Evolutionary conservation across 768 basidiomycete species (phyloP).

Genomic region (Suillus decipiens): DNA sequence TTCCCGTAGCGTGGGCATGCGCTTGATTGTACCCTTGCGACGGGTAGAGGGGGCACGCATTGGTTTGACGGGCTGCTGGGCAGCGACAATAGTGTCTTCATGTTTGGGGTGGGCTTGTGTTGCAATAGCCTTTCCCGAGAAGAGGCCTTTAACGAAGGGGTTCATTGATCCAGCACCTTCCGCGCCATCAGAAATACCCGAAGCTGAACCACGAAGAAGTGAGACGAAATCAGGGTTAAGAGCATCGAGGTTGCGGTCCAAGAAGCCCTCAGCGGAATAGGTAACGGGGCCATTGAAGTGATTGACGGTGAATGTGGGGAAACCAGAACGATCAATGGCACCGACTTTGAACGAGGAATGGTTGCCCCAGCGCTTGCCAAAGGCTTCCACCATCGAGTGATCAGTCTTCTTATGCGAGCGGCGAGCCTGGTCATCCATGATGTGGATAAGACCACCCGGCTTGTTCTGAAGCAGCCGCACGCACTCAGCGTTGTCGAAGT

Average conservation of each 20-base stretch:
- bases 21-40: constrained; percentile 72
- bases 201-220: constrained; percentile 67
- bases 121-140: constrained; percentile 85
- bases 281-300: constrained; percentile 92
- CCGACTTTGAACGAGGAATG: constrained; percentile 91
- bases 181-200: constrained; percentile 40
- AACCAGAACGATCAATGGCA: constrained; percentile 71
- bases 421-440: constrained; percentile 96
- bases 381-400: constrained; percentile 92
- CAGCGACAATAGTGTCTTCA: constrained; percentile 94
- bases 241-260: constrained; percentile 85
- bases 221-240: constrained; percentile 94
- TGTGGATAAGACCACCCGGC: constrained; percentile 92
- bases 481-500: constrained; percentile 91
- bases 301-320: constrained; percentile 85
- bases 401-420: constrained; percentile 89
- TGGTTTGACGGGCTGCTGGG: constrained; percentile 91
- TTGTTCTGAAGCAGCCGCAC: constrained; percentile 81
- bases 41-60: constrained; percentile 92
- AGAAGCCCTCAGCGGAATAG: constrained; percentile 88
- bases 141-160: constrained; percentile 89
- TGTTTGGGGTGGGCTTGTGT: constrained; percentile 90
- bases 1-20: constrained; percentile 42
- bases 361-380: constrained; percentile 92
- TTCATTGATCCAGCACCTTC: constrained; percentile 83